Evolutionary conservation across 495 filamentous ascomycete genomes (phyloP).

Genomic region (Aspergillus bertholletiae): DNA sequence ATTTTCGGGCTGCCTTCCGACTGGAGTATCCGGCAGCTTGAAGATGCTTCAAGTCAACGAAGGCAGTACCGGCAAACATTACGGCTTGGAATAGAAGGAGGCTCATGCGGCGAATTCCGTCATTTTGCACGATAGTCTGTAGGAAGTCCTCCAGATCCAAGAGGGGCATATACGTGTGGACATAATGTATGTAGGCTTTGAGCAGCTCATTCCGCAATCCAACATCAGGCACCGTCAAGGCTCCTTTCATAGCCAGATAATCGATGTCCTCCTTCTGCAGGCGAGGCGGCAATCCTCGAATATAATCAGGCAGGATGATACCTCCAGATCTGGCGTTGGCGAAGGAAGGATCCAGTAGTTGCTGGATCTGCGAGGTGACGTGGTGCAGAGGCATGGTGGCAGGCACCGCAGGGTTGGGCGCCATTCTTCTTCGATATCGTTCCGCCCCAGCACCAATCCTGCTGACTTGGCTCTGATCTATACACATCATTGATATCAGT

Average conservation of each 20-base stretch:
- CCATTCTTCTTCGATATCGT: constrained; percentile 32
- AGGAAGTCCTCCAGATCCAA: constrained; percentile 75
- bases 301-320: constrained; percentile 59
- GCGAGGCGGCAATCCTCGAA: constrained; percentile 66
- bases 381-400: constrained; percentile 35
- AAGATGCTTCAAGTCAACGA: constrained; percentile 68
- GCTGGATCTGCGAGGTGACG: constrained; percentile 38
- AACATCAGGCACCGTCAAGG: constrained; percentile 64
- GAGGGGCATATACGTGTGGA: constrained; percentile 88
- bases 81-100: constrained; percentile 77
- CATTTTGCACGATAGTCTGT: constrained; percentile 56
- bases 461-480: constrained; percentile 39
- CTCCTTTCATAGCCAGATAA: constrained; percentile 72
- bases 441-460: constrained; percentile 30
- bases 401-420: constrained; percentile 35
- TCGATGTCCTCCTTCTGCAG: constrained; percentile 70
- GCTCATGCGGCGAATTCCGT: constrained; percentile 68
- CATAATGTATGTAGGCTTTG: constrained; percentile 73
- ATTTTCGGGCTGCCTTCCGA: constrained; percentile 70
- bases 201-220: constrained; percentile 69
- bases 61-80: constrained; percentile 77
- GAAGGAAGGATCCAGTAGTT: constrained; percentile 37
- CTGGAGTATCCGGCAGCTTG: constrained; percentile 64
- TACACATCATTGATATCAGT: constrained; percentile 4
- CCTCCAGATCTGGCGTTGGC: constrained; percentile 24